phyloP scores from a whole-genome alignment of 768 basidiomycete species.

The Pilatotrama ljubarskyi region DNA sequence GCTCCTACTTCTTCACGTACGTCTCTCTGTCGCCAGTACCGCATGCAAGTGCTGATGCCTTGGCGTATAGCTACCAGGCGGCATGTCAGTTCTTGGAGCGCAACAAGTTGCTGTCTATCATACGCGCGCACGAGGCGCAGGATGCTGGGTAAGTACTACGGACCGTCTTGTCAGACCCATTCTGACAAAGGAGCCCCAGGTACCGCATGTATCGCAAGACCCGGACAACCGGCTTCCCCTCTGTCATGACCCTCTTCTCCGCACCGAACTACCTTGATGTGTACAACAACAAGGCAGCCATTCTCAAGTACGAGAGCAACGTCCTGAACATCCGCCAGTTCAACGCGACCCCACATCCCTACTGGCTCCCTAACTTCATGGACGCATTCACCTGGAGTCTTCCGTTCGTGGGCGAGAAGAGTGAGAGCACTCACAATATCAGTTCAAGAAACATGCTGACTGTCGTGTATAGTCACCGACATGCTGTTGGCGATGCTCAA shows the following conservation, averaged over 20 bases:
- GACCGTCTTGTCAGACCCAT: not conserved
- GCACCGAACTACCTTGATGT: slow-evolving; percentile 98
- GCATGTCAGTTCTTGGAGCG: slow-evolving; percentile 97
- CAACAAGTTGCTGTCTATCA: slow-evolving; percentile 95
- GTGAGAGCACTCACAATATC: slow-evolving; percentile 46
- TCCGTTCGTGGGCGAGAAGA: slow-evolving; percentile 96
- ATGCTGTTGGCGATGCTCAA: slow-evolving; percentile 98
- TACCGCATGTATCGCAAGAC: slow-evolving; percentile 99
- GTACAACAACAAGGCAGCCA: slow-evolving; percentile 98
- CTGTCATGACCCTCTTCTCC: slow-evolving; percentile 99
- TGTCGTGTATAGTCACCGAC: slow-evolving; percentile 76
- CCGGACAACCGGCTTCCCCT: slow-evolving; percentile 96
- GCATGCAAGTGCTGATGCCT: slow-evolving; percentile 10
- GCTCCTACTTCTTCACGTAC: slow-evolving; percentile 92
- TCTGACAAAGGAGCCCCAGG: slow-evolving; percentile 39
- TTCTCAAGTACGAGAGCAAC: slow-evolving; percentile 98
- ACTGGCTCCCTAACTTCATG: slow-evolving; percentile 97
- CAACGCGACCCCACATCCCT: slow-evolving; percentile 93
- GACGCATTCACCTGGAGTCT: slow-evolving; percentile 98
- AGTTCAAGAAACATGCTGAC: not conserved
- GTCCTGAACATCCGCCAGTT: slow-evolving; percentile 99
- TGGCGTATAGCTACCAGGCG: slow-evolving; percentile 75
- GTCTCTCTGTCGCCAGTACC: slow-evolving; percentile 31
- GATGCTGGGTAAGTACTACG: slow-evolving; percentile 79
- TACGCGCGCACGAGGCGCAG: slow-evolving; percentile 97